phyloP scores from a whole-genome alignment of 768 basidiomycete species.

The Mycena capillaripes region DNA sequence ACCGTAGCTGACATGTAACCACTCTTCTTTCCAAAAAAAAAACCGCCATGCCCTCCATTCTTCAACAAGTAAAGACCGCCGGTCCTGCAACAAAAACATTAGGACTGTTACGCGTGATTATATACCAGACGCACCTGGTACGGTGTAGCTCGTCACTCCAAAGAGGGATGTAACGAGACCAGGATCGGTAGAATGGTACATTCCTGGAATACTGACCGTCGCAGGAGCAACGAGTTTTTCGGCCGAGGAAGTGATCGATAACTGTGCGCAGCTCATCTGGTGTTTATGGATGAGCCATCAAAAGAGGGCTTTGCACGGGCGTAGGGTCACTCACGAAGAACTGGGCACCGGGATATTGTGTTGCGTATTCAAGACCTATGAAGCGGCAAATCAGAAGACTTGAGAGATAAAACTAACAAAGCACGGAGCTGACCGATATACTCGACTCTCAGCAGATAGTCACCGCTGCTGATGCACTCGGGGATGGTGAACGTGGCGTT shows the following conservation, averaged over 20 bases:
- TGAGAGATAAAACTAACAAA: neutral
- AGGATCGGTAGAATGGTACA: constrained; percentile 49
- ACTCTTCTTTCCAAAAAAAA: neutral
- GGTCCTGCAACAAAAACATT: constrained; percentile 43
- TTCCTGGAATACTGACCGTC: constrained; percentile 41
- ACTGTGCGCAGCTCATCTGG: constrained; percentile 46
- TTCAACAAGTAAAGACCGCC: constrained; percentile 48
- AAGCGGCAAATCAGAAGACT: neutral
- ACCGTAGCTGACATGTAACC: neutral
- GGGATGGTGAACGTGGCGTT: constrained; percentile 59
- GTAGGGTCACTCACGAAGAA: constrained; percentile 51
- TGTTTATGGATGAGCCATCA: neutral
- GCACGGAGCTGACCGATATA: constrained; percentile 53
- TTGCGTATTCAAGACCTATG: constrained; percentile 46
- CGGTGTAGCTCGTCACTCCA: constrained; percentile 38
- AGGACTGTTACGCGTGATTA: neutral
- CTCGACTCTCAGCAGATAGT: constrained; percentile 60
- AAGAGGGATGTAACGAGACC: constrained; percentile 51
- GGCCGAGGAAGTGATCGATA: constrained; percentile 33
- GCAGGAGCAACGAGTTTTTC: constrained; percentile 33
- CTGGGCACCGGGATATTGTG: constrained; percentile 58
- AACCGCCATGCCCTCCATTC: neutral
- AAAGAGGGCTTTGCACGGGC: too few relatives aligned
- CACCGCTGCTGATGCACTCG: constrained; percentile 53
- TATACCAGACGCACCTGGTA: constrained; percentile 25